These are phyloP conservation scores for Corylus heterophylla DNA, from an alignment of 306 rosid genomes.

Conservation along the genomic window DNA sequence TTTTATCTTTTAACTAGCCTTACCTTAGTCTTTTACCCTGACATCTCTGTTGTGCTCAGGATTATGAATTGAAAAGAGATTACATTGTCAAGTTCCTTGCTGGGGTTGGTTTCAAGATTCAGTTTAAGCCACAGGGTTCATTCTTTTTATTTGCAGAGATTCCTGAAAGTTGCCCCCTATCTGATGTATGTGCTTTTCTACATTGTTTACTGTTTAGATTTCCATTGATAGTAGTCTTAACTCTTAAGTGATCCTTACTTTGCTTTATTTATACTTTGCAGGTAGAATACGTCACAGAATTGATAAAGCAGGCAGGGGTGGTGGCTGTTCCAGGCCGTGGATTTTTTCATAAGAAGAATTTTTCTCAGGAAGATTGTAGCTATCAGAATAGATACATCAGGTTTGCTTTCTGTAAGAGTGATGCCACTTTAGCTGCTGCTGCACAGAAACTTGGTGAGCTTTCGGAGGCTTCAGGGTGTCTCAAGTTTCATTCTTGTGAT, in stretches of 20 bases:
- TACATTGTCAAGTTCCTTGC: conserved; percentile 55
- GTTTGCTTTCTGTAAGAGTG: conserved; percentile 88
- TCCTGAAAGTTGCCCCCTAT: conserved; percentile 56
- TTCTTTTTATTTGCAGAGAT: conserved; percentile 78
- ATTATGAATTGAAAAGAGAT: conserved; percentile 75
- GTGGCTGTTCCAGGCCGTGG: conserved; percentile 92
- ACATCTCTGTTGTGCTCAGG: conserved; percentile 40
- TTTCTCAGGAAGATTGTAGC: conserved; percentile 19
- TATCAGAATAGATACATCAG: conserved; percentile 69
- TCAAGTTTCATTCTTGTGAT: conserved; percentile 19
- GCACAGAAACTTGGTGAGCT: conserved; percentile 53
- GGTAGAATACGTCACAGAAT: conserved; percentile 69
- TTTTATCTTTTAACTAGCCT: background rate
- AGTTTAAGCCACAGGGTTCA: conserved; percentile 79
- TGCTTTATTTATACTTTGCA: conserved; percentile 23
- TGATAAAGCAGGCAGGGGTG: conserved; percentile 72
- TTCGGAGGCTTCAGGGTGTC: conserved; percentile 40
- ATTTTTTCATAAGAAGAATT: conserved; percentile 59
- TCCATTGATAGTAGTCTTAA: background rate
- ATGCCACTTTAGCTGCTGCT: conserved; percentile 59
- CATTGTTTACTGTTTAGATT: background rate
- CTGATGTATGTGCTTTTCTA: conserved; percentile 58
- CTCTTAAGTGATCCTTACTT: background rate
- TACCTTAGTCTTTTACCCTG: too few species aligned
- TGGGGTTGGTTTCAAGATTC: conserved; percentile 63